Evolutionary conservation across 495 filamentous ascomycete species (phyloP).

Genomic region (Rostrohypoxylon terebratum): DNA sequence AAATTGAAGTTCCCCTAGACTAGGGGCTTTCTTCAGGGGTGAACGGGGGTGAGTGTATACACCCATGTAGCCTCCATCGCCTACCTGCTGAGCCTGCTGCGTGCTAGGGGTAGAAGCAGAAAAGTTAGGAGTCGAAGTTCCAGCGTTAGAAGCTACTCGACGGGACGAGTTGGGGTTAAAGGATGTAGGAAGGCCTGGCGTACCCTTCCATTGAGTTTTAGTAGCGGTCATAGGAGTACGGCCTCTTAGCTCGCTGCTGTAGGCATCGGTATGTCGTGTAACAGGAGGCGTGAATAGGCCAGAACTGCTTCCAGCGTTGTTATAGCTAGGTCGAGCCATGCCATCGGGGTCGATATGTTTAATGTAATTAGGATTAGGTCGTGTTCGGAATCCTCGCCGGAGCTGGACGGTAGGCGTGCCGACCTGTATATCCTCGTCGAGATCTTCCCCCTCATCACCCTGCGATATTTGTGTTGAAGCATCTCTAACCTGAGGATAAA

Average conservation of each 20-base stretch:
- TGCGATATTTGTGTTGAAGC: slow-evolving; percentile 79
- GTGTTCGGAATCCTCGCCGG: slow-evolving; percentile 82
- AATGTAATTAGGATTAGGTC: slow-evolving; percentile 89
- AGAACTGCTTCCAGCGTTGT: slow-evolving; percentile 40
- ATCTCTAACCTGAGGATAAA: slow-evolving; percentile 83
- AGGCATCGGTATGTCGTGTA: slow-evolving; percentile 33
- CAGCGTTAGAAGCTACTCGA: slow-evolving; percentile 28
- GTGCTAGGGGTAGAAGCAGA: slow-evolving; percentile 26
- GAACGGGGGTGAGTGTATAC: slow-evolving; percentile 84
- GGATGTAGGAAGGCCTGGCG: slow-evolving; percentile 40
- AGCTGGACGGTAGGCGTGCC: slow-evolving; percentile 84
- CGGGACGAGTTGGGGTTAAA: slow-evolving; percentile 38
- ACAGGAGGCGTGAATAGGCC: slow-evolving; percentile 51
- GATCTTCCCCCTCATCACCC: slow-evolving; percentile 58
- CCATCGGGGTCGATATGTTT: slow-evolving; percentile 81
- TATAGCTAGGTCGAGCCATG: slow-evolving; percentile 20
- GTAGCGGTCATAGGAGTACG: slow-evolving; percentile 30
- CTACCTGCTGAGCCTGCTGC: slow-evolving; percentile 10
- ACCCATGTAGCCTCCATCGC: slow-evolving; percentile 78
- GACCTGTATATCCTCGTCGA: slow-evolving; percentile 68
- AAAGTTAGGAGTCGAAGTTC: slow-evolving; percentile 32
- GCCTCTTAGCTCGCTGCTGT: slow-evolving; percentile 32
- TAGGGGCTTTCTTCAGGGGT: slow-evolving; percentile 75
- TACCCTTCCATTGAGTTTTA: slow-evolving; percentile 35
- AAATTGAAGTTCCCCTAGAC: slow-evolving; percentile 58